These are phyloP conservation scores for Angomonas deanei DNA, from an alignment of 208 protist species.

Conservation along the genomic window DNA sequence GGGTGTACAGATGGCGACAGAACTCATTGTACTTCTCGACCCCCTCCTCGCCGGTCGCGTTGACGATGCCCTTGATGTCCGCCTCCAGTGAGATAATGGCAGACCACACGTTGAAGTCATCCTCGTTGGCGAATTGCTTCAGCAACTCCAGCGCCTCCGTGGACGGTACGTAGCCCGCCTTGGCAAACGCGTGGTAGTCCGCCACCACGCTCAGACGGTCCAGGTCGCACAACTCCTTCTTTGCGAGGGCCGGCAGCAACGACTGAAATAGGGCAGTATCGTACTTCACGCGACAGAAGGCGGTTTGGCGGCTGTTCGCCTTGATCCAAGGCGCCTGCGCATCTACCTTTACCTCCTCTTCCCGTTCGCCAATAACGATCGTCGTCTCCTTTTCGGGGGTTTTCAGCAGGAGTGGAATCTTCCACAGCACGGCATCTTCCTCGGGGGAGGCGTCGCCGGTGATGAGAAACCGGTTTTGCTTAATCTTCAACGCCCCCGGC, in stretches of 20 bases:
- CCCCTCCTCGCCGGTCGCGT: slow-evolving; percentile 18
- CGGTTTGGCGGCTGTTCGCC: slow-evolving; percentile 58
- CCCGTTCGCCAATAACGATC: slow-evolving; percentile 14
- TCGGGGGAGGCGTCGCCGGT: slow-evolving; percentile 20
- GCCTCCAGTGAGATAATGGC: slow-evolving; percentile 38
- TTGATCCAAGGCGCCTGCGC: slow-evolving; percentile 40
- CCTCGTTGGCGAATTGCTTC: slow-evolving; percentile 20
- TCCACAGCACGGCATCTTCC: slow-evolving; percentile 61
- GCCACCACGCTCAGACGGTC: slow-evolving; percentile 62
- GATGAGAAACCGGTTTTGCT: slow-evolving; percentile 41
- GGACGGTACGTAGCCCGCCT: slow-evolving; percentile 42
- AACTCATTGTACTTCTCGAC: slow-evolving; percentile 37
- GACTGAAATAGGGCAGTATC: slow-evolving; percentile 27
- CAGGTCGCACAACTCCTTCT: slow-evolving; percentile 38
- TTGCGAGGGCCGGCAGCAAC: slow-evolving; percentile 31
- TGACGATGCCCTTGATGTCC: slow-evolving; percentile 41
- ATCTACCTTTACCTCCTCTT: slow-evolving; percentile 4
- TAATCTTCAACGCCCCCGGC: slow-evolving; percentile 16
- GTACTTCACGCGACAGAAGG: slow-evolving; percentile 79
- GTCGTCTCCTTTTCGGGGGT: slow-evolving; percentile 6
- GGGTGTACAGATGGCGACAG: slow-evolving; percentile 44
- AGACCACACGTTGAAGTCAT: slow-evolving; percentile 28
- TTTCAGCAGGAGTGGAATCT: slow-evolving; percentile 42
- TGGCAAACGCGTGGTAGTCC: slow-evolving; percentile 69
- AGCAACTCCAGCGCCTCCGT: slow-evolving; percentile 38